Evolutionary conservation across 1,139 yeast genomes (phyloP), one percentile per base, ranked within the genome.

Genomic region (Magnusiomyces suaveolens): DNA sequence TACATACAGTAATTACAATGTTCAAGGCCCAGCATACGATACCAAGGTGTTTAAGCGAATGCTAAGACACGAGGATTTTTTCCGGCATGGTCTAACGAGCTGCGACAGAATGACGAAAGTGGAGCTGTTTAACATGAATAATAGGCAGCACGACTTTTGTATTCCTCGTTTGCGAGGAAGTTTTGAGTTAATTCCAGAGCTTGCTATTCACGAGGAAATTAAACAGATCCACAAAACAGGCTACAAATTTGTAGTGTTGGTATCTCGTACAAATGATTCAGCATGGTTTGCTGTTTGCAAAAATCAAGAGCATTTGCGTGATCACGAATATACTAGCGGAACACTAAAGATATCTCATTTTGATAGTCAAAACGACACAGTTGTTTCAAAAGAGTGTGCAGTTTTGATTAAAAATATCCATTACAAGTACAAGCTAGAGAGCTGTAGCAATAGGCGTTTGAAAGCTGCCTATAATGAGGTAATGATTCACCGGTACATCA

Each of bases 341-440:
- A 46, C 32, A 14, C 29, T 55, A 16, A 24, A 23, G 24, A 36
- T 38, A 3, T 36, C 51, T 43, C 14, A 39, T 21, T 20, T 38
- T 20, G 26, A 24, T 20, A 10, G 14, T 36, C 33, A 33, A 6
- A 10, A 3, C 4, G 21, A 26, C 1, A 6, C 44, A 21, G 25
- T 23, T 24, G 10, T 44, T 20, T 10, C 38, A 3, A 38, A 47
- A 20, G 2, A 38, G 3, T 56, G 39, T 24, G 52, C 47, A 4
- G 56, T 53, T 23, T 33, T 56, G 2, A 44, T 53, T 8, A 51
- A 49, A 32, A 55, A 52, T 16, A 39, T 52, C n/a, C 55, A 56
- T 39, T 56, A 56, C 46, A 52, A 53, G 29, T 54, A 55, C 36
- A 20, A 38, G 8, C 41, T 33, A 23, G 33, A 39, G n/a, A 54